Conservation (phyloP, 2,329 filamentous ascomycete species). For the Coniochaeta sp. region DNA sequence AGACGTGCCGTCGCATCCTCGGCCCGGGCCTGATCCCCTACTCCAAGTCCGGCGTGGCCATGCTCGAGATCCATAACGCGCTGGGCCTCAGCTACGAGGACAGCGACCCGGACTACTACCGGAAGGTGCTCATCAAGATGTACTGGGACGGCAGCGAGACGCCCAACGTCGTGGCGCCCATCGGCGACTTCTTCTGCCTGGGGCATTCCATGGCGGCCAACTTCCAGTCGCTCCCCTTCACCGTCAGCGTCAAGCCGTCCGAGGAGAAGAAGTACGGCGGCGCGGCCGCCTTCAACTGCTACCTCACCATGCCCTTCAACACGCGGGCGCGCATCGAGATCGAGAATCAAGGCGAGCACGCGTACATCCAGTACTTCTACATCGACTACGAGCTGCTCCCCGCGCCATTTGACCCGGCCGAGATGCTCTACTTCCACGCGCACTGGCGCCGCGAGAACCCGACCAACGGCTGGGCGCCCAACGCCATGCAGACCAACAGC, state of each 20-base stretch:
- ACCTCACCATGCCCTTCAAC: conserved; percentile 25
- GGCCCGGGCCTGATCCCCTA: conserved; percentile 25
- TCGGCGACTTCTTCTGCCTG: conserved; percentile 25
- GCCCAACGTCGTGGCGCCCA: conserved; percentile 21
- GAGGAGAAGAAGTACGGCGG: conserved; percentile 27
- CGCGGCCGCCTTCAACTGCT: conserved; percentile 25
- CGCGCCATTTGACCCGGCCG: conserved; percentile 14
- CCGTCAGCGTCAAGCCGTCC: conserved; percentile 22
- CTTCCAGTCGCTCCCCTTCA: conserved; percentile 26
- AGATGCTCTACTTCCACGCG: conserved; percentile 25
- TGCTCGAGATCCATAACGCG: conserved; percentile 25
- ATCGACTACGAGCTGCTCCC: conserved; percentile 25
- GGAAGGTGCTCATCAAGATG: conserved; percentile 26
- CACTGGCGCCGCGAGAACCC: conserved; percentile 25
- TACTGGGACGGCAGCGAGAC: conserved; percentile 25
- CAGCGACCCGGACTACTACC: conserved; percentile 27
- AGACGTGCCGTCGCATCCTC: conserved; percentile 24
- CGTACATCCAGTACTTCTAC: conserved; percentile 27
- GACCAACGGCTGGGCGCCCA: conserved; percentile 24
- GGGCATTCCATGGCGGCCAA: conserved; percentile 25
- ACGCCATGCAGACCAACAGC: conserved; percentile 22
- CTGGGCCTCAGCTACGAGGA: conserved; percentile 23
- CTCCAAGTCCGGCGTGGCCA: conserved; percentile 25
- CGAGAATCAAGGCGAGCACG: conserved; percentile 24
- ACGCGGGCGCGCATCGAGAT: conserved; percentile 25